Base-by-base conservation (phyloP, 805 yeast species). In the Phaffomyces antillensis region DNA sequence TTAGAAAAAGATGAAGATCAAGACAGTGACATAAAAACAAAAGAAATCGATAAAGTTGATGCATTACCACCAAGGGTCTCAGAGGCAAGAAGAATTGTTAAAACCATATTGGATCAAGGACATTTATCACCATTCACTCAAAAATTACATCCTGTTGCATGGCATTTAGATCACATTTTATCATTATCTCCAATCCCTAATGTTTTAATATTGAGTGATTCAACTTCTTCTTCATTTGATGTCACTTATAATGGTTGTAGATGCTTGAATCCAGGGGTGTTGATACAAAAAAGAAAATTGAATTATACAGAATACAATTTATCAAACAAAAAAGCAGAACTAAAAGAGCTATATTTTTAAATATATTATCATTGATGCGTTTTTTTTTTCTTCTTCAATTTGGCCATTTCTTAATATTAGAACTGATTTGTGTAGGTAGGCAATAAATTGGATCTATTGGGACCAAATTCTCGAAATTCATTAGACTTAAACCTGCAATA, bases 91-190 rank as follows among this genome's bases (percentile, higher is more conserved):
- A 82, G 83, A 55, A 63, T 89, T 3, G 86, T 84, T 16, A 82
- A 85, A 51, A 89, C 97, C 0, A 49, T 93, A 0, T 63, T 93
- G 12, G 96, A 87, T 57, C 99, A 93, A 64, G 93, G 93, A 1
- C 84, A 79, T 57, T 61, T 93, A 39, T 84, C 93, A 30, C 99
- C 99, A 12, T 88, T 90, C 57, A 66, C 79, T 2, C 63, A 69
- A 17, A 63, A 70, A 20, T 65, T 77, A 25, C 74, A 86, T 48
- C 85, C 95, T 0, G 70, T 86, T 1, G 67, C 77, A 18, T 77
- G 95, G 69, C 81, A 80, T 47, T 75, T 76, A 54, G 95, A 87
- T 58, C 80, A 81, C 52, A 66, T 78, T 6, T 67, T 91, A 49
- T 71, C 83, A 20, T 61, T 93, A 42, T 76, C 82, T 38, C 98